Conservation (phyloP, 2,329 filamentous ascomycete species). For the Cladophialophora psammophila region DNA sequence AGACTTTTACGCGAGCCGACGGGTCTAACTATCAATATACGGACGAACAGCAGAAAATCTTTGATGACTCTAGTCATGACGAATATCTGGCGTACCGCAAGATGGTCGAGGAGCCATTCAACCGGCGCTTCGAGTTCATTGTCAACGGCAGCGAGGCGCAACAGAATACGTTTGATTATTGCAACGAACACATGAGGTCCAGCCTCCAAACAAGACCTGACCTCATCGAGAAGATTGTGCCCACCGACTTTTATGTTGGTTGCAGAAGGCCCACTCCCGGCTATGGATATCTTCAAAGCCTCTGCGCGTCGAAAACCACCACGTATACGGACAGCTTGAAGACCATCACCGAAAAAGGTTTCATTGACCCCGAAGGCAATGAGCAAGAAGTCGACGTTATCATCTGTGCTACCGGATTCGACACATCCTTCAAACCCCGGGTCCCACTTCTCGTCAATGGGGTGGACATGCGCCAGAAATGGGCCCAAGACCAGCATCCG, state of each 20-base stretch:
- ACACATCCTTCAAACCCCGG: constrained; percentile 40
- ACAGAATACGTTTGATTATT: constrained; percentile 17
- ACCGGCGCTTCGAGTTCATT: constrained; percentile 25
- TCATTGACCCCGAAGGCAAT: constrained; percentile 18
- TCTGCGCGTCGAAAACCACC: constrained; percentile 18
- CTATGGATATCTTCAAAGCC: constrained; percentile 37
- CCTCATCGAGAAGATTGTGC: constrained; percentile 54
- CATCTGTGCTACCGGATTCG: no score
- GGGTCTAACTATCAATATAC: constrained; percentile 32
- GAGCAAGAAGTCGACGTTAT: constrained; percentile 24
- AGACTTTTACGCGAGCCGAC: constrained; percentile 33
- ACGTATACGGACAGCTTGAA: constrained; percentile 19
- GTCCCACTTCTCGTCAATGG: constrained; percentile 36
- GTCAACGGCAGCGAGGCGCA: constrained; percentile 17
- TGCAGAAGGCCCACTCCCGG: constrained; percentile 53
- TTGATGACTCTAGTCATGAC: not conserved
- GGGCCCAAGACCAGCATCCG: no score
- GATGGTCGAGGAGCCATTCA: constrained; percentile 32
- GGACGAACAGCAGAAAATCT: constrained; percentile 28
- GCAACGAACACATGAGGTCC: constrained; percentile 6
- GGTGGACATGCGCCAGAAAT: constrained; percentile 39
- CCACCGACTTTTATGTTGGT: constrained; percentile 53
- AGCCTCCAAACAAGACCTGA: constrained; percentile 33
- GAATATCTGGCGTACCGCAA: constrained; percentile 32
- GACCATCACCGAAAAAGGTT: constrained; percentile 34